Base-by-base conservation (phyloP, 768 basidiomycete genomes). In the Macrolepiota fuliginosa region DNA sequence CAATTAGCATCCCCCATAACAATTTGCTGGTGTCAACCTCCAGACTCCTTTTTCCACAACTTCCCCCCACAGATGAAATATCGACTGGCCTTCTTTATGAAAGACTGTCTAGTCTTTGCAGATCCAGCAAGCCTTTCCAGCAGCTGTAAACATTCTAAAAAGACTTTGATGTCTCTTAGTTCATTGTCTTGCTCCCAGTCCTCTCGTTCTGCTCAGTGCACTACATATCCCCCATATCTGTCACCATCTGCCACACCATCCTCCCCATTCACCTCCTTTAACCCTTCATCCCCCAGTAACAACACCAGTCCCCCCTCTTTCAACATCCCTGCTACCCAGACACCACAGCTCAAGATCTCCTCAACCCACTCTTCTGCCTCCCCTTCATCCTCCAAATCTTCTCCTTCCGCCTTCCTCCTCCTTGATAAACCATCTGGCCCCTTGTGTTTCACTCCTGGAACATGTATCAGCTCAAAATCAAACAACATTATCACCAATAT, bases 381-480 rank as follows among this genome's bases (percentile, higher is more conserved):
- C 5, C 40, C 50, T 24, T 17, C 50, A 2, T 22, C 58, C 25
- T 53, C 50, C 37, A 53, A 22, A 17, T 1, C 22, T 54, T 65
- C 42, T 5, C 39, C 63, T 29, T 68, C 68, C 1, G 64, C 67
- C 0, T 54, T 53, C 12, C 60, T 56, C 11, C 68, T 56, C 42
- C 73, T 60, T 6, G 78, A 80, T 9, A 81, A 56, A 0, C 68
- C 78, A 70, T 80, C 80, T 2, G 79, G 74, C 10, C 71, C 78
- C 54, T 58, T 59, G 53, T 74, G 73, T 2, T 62, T 66, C 0
- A 64, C 62, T 7, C 67, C 79, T 1, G 77, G 76, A 0, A 80
- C 70, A 60, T 81, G 79, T 0, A 66, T 46, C 0, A 81, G 58
- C 22, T 62, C 66, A 53, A 81, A 80, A 54, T 74, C 59, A 45